These are phyloP conservation scores for Podospora pseudopauciseta DNA, from an alignment of 495 filamentous ascomycete species.

Conservation along the genomic window DNA sequence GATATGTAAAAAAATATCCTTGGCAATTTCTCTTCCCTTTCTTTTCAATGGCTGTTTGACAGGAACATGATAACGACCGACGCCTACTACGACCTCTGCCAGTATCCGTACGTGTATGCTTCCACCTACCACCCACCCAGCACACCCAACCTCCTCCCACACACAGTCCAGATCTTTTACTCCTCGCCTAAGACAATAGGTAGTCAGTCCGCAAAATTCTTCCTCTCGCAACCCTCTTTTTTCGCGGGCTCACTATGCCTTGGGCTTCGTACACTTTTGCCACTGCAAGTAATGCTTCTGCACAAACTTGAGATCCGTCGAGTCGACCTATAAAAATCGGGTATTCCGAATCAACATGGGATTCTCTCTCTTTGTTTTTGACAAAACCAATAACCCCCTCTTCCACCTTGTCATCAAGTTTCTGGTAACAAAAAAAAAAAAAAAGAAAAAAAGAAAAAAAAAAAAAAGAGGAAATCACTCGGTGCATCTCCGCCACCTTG, in stretches of 20 bases:
- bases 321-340: slow-evolving; percentile 28
- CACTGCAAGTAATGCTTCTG: slow-evolving; percentile 35
- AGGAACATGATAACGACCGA: background rate
- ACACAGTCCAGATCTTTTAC: background rate
- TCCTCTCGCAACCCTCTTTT: background rate
- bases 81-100: background rate
- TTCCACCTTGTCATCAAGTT: background rate
- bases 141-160: background rate
- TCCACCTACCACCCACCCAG: background rate
- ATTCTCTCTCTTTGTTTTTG: background rate
- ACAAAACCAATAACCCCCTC: background rate
- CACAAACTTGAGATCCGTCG: slow-evolving; percentile 33
- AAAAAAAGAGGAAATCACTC: background rate
- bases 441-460: no score
- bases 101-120: background rate
- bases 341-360: slow-evolving; percentile 4
- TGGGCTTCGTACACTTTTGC: slow-evolving; percentile 26
- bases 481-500: slow-evolving; percentile 18
- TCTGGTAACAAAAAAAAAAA: no score
- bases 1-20: background rate
- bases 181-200: background rate
- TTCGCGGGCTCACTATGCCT: background rate
- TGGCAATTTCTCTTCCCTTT: background rate
- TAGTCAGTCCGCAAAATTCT: background rate
- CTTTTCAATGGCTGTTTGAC: no score